Evolutionary conservation across 1,139 yeast species (phyloP).

Genomic region (Cylindricascospora bacillispora): DNA sequence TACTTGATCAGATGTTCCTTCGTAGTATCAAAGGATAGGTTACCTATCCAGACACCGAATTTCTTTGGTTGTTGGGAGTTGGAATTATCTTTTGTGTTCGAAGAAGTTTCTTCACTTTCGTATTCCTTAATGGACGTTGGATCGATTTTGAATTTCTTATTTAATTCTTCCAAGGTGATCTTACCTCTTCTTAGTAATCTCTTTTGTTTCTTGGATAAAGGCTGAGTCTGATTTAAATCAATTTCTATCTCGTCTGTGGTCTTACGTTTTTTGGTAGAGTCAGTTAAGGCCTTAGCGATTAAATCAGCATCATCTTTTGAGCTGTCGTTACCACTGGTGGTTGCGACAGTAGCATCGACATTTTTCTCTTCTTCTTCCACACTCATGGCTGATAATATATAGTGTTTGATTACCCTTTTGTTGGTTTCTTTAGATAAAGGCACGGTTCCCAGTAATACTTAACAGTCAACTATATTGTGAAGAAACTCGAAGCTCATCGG

Average conservation of each 20-base stretch:
- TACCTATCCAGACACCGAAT: conserved; percentile 90
- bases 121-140: conserved; percentile 27
- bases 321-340: background rate
- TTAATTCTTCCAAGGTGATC: conserved; percentile 44
- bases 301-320: conserved; percentile 6
- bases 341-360: too few species aligned
- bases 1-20: conserved; percentile 62
- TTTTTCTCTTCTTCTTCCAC: too few species aligned
- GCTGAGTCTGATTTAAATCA: conserved; percentile 63
- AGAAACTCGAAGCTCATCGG: too few species aligned
- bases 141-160: conserved; percentile 32
- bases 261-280: conserved; percentile 27
- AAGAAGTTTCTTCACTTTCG: conserved; percentile 13
- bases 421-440: too few species aligned
- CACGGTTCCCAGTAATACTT: too few species aligned
- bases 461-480: too few species aligned
- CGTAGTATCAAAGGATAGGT: conserved; percentile 73
- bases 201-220: conserved; percentile 83
- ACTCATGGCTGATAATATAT: too few species aligned
- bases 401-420: too few species aligned
- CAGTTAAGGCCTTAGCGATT: conserved; percentile 19
- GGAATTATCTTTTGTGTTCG: conserved; percentile 11
- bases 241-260: conserved; percentile 58
- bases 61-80: conserved; percentile 29
- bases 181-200: conserved; percentile 71